A percentile compares a stretch with the other conserved stretches of the same genome.
phyloP scores from a whole-genome alignment of 345 rosid species.

The Aquilaria malaccensis region DNA sequence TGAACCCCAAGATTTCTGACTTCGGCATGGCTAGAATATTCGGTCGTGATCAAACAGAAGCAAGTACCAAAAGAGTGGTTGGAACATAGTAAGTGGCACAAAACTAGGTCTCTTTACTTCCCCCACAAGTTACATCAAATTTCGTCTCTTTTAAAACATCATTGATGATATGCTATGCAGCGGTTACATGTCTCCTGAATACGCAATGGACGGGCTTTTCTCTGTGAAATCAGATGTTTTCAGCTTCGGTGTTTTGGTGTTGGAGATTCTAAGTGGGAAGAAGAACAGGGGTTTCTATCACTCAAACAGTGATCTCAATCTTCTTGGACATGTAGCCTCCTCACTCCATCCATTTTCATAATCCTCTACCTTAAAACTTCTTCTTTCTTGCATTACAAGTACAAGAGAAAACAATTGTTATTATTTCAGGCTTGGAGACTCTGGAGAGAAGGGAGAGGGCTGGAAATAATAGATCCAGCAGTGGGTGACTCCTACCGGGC shows the following conservation, averaged over 20 bases:
- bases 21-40: constrained; percentile 90
- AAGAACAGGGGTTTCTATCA: constrained; percentile 66
- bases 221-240: constrained; percentile 67
- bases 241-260: constrained; percentile 66
- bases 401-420: background rate
- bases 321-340: constrained; percentile 54
- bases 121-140: background rate
- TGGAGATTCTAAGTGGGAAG: constrained; percentile 58
- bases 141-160: background rate
- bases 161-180: constrained; percentile 24
- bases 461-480: constrained; percentile 40
- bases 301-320: constrained; percentile 49
- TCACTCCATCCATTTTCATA: too few relatives aligned
- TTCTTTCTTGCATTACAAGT: background rate
- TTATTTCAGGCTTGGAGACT: constrained; percentile 51
- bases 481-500: constrained; percentile 25
- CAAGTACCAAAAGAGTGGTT: constrained; percentile 49
- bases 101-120: background rate
- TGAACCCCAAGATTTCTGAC: constrained; percentile 74
- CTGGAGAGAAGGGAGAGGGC: constrained; percentile 50
- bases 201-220: constrained; percentile 72
- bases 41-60: constrained; percentile 62
- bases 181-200: constrained; percentile 85
- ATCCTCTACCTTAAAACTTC: too few relatives aligned
- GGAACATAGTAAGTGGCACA: constrained; percentile 67